phyloP scores from a whole-genome alignment of 805 yeast species.

The Starmerella powellii region DNA sequence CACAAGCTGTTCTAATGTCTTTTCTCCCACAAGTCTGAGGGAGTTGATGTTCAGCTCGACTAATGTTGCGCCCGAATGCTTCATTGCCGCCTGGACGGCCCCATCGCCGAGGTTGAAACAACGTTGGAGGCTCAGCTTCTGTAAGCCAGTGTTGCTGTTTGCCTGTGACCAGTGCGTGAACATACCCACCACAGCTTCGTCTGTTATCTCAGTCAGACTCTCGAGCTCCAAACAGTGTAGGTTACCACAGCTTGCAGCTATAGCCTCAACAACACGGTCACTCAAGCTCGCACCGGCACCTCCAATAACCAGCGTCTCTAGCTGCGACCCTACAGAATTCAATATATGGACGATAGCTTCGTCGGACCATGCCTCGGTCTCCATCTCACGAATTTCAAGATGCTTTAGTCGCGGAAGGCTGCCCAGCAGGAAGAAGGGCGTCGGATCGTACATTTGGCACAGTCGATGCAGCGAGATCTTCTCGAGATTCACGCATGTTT shows the following conservation, averaged over 20 bases:
- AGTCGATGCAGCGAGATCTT: conserved; percentile 51
- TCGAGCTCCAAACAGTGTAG: conserved; percentile 49
- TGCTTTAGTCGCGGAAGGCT: conserved; percentile 42
- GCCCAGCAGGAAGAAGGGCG: conserved; percentile 49
- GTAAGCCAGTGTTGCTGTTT: conserved; percentile 38
- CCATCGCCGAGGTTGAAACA: conserved; percentile 55
- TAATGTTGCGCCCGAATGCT: conserved; percentile 53
- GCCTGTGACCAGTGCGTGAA: conserved; percentile 42
- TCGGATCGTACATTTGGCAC: conserved; percentile 53
- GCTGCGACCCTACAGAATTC: conserved; percentile 39
- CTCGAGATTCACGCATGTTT: conserved; percentile 44
- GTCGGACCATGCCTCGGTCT: conserved; percentile 52
- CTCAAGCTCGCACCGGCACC: conserved; percentile 59
- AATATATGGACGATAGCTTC: conserved; percentile 51
- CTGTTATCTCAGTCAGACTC: conserved; percentile 52
- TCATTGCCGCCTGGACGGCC: conserved; percentile 46
- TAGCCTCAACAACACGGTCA: conserved; percentile 35
- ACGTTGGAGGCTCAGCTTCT: conserved; percentile 48
- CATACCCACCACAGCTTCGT: conserved; percentile 49
- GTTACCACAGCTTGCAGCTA: conserved; percentile 39
- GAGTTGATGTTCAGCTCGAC: conserved; percentile 67
- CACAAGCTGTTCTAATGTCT: conserved; percentile 24
- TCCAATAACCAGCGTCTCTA: conserved; percentile 49
- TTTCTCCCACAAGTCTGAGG: conserved; percentile 42
- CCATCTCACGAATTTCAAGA: conserved; percentile 59